Conservation (phyloP, 805 yeast species). For the Sugiyamaella americana region DNA sequence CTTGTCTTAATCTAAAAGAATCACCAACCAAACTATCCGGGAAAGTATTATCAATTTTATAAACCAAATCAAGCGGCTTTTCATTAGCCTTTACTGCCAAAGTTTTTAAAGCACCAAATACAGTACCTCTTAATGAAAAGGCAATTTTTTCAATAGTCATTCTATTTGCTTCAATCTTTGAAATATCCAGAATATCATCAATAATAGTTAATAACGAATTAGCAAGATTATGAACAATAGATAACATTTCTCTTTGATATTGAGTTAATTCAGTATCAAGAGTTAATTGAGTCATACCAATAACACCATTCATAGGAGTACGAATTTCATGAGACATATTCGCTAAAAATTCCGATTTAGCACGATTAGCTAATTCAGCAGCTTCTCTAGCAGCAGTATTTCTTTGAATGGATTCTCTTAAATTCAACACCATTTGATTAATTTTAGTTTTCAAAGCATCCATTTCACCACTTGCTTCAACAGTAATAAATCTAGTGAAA, state of each 20-base stretch:
- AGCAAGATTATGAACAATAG: constrained; percentile 83
- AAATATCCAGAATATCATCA: constrained; percentile 85
- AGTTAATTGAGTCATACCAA: constrained; percentile 88
- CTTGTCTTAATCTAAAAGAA: constrained; percentile 82
- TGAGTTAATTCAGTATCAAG: constrained; percentile 85
- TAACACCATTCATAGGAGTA: constrained; percentile 89
- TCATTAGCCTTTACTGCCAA: constrained; percentile 86
- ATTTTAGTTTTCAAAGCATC: constrained; percentile 48
- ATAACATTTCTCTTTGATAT: constrained; percentile 85
- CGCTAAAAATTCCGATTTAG: constrained; percentile 85
- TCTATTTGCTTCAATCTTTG: constrained; percentile 88
- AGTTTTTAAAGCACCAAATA: constrained; percentile 84
- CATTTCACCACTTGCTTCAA: constrained; percentile 91
- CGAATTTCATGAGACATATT: constrained; percentile 84
- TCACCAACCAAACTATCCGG: constrained; percentile 85
- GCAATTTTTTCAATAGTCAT: constrained; percentile 91
- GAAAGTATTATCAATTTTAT: constrained; percentile 79
- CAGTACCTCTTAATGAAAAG: constrained; percentile 78
- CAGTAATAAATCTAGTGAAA: constrained; percentile 82
- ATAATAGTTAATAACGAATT: constrained; percentile 79
- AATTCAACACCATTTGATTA: constrained; percentile 77
- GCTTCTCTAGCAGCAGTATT: constrained; percentile 93
- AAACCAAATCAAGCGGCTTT: constrained; percentile 70
- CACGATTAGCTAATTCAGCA: constrained; percentile 83
- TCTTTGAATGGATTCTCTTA: constrained; percentile 84